Conservation (phyloP, 495 filamentous ascomycete genomes). For the Xylona heveae region DNA sequence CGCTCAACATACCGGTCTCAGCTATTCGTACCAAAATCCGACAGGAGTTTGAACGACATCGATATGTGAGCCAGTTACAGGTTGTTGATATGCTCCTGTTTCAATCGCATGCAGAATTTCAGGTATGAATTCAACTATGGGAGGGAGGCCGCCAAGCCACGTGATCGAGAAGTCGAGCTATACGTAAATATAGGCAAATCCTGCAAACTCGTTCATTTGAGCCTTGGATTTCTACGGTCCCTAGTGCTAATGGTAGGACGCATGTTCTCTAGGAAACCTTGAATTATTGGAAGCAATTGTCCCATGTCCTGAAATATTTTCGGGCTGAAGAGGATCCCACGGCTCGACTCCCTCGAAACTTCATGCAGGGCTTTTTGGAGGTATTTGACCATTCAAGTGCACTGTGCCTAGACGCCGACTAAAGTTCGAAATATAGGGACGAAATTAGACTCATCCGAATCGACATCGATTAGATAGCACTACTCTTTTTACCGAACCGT, state of each 20-base stretch:
- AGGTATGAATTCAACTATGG: slow-evolving; percentile 25
- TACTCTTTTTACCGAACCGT: slow-evolving; percentile 4
- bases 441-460: slow-evolving; percentile 20
- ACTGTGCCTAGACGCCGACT: slow-evolving; percentile 5
- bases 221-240: no score
- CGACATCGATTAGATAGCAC: neutral
- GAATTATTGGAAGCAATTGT: slow-evolving; percentile 97
- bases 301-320: slow-evolving; percentile 95
- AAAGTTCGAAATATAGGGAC: slow-evolving; percentile 18
- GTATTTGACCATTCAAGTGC: slow-evolving; percentile 16
- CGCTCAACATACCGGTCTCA: slow-evolving; percentile 69
- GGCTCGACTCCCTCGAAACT: slow-evolving; percentile 59
- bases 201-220: neutral
- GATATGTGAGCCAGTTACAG: slow-evolving; percentile 73
- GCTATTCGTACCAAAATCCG: slow-evolving; percentile 80
- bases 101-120: slow-evolving; percentile 76
- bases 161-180: no score
- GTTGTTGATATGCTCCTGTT: slow-evolving; percentile 77
- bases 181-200: neutral
- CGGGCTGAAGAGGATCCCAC: slow-evolving; percentile 66
- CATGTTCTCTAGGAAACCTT: slow-evolving; percentile 99
- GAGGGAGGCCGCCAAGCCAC: neutral
- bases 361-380: slow-evolving; percentile 88
- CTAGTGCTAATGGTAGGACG: no score
- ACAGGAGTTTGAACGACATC: slow-evolving; percentile 91